These are phyloP conservation scores for Hordeum marinum DNA, from an alignment of 176 grass and related monocot genomes.

Conservation along the genomic window DNA sequence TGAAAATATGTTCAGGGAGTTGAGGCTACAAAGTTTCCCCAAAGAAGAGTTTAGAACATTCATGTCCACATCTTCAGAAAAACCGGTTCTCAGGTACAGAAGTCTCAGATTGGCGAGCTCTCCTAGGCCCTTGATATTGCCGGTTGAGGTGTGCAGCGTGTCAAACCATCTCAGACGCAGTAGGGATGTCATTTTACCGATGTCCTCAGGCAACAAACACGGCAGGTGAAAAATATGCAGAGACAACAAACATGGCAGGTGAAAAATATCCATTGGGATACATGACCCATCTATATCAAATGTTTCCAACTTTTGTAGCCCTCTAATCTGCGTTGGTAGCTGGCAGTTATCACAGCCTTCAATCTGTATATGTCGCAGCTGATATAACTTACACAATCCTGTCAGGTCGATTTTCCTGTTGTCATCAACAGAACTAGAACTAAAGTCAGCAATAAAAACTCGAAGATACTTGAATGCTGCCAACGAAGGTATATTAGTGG, in stretches of 20 bases:
- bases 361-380: background rate
- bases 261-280: conserved; percentile 9
- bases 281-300: conserved; percentile 11
- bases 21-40: background rate
- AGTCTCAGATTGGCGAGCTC: background rate
- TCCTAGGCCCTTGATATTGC: background rate
- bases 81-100: background rate
- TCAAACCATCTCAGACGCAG: background rate
- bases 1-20: background rate
- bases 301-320: conserved; percentile 1
- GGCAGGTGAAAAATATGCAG: background rate
- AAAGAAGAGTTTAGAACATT: conserved; percentile 3
- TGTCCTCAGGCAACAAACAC: background rate
- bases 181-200: background rate
- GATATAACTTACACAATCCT: background rate
- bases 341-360: conserved; percentile 1
- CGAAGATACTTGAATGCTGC: background rate
- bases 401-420: background rate
- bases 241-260: background rate
- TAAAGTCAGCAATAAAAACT: background rate
- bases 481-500: background rate
- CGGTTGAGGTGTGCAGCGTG: background rate
- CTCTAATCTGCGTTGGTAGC: conserved; percentile 6
- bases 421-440: background rate
- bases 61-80: background rate